Evolutionary conservation across 73 alveolate genomes (phyloP), one percentile per base, ranked within the genome.

Genomic region (Urostyla sp.): DNA sequence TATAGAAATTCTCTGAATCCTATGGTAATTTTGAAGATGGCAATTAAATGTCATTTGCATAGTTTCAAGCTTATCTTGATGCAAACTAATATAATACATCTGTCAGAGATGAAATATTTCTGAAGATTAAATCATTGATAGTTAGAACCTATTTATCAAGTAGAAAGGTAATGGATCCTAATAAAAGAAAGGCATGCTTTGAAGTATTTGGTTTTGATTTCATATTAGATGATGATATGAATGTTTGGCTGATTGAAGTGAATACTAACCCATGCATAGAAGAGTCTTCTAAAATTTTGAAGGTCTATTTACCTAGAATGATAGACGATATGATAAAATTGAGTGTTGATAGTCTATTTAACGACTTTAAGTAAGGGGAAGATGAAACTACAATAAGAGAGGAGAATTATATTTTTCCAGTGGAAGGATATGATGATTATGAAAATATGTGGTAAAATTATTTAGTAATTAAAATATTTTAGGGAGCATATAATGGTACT

Each of bases 11-110:
- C 69, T 93, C 96, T 26, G 67, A 87, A 31, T 88, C 94, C 63
- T 96, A 95, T 84, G 96, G 99, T 1, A 85, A 85, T 55, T 90
- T 87, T 82, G 99, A 96, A 88, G 92, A 90, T 57, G 99, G 99
- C 45, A 96, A 96, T 66, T 76, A 90, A 59, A 54, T 92, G 60
- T 72, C 92, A 0, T 90, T 48, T 72, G 46, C 58, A 35, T 32
- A 80, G 38, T 84, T 91, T 23, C 80, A 88, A 40, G 50, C 75
- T 18, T 75, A 80, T 37, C 44, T 90, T 7, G 67, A 80, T 26
- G 54, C 55, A 23, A 35, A 80, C 37, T 27, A 66, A 31, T 44
- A 73, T 21, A 59, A 61, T 38, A 21, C 10, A 11, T 23, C 31
- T 27, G 85, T 92, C 28, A 26, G 56, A 10, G 60, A 58, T n/a